Evolutionary conservation across 2,329 filamentous ascomycete genomes (phyloP).

Genomic region (Elsinoe perseae): DNA sequence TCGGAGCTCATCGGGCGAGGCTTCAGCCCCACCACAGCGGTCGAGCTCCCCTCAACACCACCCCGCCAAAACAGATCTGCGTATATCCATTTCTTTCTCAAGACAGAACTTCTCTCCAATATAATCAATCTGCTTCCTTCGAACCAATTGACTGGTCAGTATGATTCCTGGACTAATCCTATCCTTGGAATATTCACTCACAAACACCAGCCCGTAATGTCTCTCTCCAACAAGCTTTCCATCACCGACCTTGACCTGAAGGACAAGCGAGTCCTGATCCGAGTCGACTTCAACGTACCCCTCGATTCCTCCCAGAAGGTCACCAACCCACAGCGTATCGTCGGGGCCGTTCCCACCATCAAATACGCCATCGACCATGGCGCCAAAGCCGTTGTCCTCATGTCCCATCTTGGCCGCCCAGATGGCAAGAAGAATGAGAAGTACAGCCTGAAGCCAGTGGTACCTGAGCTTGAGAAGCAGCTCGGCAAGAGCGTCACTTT

Average conservation of each 20-base stretch:
- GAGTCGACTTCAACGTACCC: constrained; percentile 99
- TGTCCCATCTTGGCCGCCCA: constrained; percentile 96
- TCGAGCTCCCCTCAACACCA: constrained; percentile 11
- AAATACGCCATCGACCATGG: constrained; percentile 35
- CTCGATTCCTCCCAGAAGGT: constrained; percentile 79
- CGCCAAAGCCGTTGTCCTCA: constrained; percentile 69
- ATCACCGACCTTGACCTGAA: constrained; percentile 96
- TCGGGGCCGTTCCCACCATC: constrained; percentile 58
- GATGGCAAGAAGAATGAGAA: constrained; percentile 84
- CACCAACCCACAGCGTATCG: constrained; percentile 98
- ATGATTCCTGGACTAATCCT: background rate
- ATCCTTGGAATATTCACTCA: background rate
- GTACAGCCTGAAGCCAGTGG: constrained; percentile 90
- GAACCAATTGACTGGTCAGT: background rate
- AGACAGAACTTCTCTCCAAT: no score
- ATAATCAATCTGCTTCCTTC: background rate
- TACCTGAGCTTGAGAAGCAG: constrained; percentile 66
- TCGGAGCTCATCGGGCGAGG: background rate
- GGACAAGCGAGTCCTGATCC: constrained; percentile 95
- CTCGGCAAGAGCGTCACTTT: constrained; percentile 72
- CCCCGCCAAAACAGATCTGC: constrained; percentile 15
- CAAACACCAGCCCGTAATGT: constrained; percentile 50
- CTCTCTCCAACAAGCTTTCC: constrained; percentile 95
- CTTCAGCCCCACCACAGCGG: background rate
- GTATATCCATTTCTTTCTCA: background rate